Evolutionary conservation across 2,329 filamentous ascomycete genomes (phyloP).

Genomic region (Aspergillus sp.): DNA sequence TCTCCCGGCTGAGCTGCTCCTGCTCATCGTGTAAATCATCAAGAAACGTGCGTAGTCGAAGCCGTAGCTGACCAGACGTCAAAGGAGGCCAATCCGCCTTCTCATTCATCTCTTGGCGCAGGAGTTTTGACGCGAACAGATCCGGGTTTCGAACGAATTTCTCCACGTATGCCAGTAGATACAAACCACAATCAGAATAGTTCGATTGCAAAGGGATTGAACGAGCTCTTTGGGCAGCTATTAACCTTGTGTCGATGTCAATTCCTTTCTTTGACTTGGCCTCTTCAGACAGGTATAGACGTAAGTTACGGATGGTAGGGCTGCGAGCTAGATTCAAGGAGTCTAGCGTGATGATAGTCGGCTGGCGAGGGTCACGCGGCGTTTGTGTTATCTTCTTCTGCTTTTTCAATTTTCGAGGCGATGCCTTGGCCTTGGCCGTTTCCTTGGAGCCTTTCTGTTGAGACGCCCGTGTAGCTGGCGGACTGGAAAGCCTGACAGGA

Average conservation of each 20-base stretch:
- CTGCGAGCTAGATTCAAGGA: constrained; percentile 63
- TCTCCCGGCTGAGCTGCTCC: constrained; percentile 28
- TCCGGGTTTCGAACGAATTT: constrained; percentile 72
- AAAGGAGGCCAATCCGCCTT: constrained; percentile 48
- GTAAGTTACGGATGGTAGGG: constrained; percentile 58
- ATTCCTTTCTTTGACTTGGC: constrained; percentile 54
- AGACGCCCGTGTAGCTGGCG: not conserved
- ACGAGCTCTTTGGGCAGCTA: constrained; percentile 61
- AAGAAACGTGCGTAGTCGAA: constrained; percentile 57
- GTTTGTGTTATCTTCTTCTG: constrained; percentile 22
- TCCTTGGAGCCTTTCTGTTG: constrained; percentile 7
- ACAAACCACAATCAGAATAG: constrained; percentile 82
- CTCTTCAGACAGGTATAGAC: constrained; percentile 69
- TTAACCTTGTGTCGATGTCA: constrained; percentile 36
- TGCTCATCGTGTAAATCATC: constrained; percentile 55
- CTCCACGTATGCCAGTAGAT: constrained; percentile 73
- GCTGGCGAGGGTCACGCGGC: constrained; percentile 37
- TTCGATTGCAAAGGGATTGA: constrained; percentile 74
- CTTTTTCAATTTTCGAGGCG: constrained; percentile 11
- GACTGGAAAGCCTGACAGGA: constrained; percentile 11
- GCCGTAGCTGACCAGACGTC: constrained; percentile 52
- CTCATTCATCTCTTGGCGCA: constrained; percentile 56
- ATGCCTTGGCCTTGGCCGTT: constrained; percentile 7
- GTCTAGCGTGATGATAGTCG: constrained; percentile 78
- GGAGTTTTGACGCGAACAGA: constrained; percentile 56